Base-by-base conservation (phyloP, 768 basidiomycete genomes). In the Phaffia australis region DNA sequence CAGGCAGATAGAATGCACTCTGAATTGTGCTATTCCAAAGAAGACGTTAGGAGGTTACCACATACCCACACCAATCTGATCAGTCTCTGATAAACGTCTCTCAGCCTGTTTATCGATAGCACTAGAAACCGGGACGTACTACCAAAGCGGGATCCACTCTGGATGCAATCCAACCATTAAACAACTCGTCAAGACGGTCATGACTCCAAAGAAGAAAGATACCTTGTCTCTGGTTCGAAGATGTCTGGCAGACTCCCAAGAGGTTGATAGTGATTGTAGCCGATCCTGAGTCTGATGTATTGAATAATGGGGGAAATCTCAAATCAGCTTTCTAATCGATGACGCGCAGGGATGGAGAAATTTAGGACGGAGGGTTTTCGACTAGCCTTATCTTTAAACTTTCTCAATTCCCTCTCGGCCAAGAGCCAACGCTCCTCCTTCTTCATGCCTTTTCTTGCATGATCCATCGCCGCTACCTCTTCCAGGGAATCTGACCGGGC, bases 201-300 rank as follows among this genome's bases (percentile, higher is more conserved):
- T 88, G 54, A 99, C 95, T 32, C 92, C 88, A 72, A 89, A 83
- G 78, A 97, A 88, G 80, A 98, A 99, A 0, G 89, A 87, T 48
- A 76, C 70, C 64, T 76, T 77, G 58, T 77, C 77, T 50, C 72
- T 71, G 2, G 76, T 76, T 29, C 76, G 67, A 27, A 77, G 71
- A n/a, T 74, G 74, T 54, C 75, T 72, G 2, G 91, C 87, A 18
- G 91, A 92, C 72, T 94, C 87, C 95, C 95, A 99, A 42, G 89
- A 85, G 15, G 83, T 79, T 42, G 85, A 77, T n/a, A 99, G 78
- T 1, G 81, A 80, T 27, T 86, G 83, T 79, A 95, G 85, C 55
- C 91, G 87, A 60, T 80, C 79, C 35, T 42, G n/a, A 15, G 49
- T 73, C 50, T 72, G 35, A 66, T 27, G 63, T 57, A 51, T 42